Conservation (phyloP, 495 filamentous ascomycete genomes). For the Penicillium paxilli region DNA sequence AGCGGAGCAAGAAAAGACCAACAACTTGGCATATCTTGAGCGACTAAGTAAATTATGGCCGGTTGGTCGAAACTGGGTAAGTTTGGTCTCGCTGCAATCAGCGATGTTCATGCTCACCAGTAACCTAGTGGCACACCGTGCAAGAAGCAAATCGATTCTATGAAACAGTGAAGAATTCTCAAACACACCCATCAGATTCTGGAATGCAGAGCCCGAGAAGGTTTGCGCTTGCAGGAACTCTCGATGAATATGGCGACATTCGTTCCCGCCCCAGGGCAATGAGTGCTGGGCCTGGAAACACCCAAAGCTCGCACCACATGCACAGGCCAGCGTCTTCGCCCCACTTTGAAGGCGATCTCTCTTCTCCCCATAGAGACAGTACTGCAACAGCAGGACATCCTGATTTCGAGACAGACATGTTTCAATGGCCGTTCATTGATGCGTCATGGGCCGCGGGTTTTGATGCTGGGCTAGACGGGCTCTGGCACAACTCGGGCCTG, state of each 20-base stretch:
- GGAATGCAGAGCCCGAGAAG: conserved; percentile 30
- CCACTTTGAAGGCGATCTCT: conserved; percentile 7
- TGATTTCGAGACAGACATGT: conserved; percentile 41
- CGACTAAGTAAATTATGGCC: conserved; percentile 40
- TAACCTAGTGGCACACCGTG: conserved; percentile 38
- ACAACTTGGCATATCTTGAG: conserved; percentile 40
- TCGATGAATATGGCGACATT: conserved; percentile 49
- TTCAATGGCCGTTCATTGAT: conserved; percentile 48
- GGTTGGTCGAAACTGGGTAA: conserved; percentile 43
- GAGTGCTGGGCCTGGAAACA: conserved; percentile 9
- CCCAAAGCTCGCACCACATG: background rate
- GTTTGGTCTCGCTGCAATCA: background rate
- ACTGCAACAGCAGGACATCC: conserved; percentile 13
- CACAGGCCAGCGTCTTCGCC: conserved; percentile 7
- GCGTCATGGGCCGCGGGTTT: conserved; percentile 43
- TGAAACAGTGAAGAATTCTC: conserved; percentile 33
- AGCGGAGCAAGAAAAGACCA: conserved; percentile 38
- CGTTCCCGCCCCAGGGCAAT: conserved; percentile 28
- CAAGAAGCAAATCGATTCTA: conserved; percentile 47
- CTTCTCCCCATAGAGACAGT: conserved; percentile 10
- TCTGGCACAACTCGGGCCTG: conserved; percentile 29
- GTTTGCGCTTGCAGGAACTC: conserved; percentile 35
- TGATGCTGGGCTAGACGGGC: conserved; percentile 37
- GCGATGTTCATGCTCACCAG: background rate
- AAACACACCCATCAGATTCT: conserved; percentile 18